Base-by-base conservation (phyloP, 169 alveolate genomes). In the Eimeria acervulina region DNA sequence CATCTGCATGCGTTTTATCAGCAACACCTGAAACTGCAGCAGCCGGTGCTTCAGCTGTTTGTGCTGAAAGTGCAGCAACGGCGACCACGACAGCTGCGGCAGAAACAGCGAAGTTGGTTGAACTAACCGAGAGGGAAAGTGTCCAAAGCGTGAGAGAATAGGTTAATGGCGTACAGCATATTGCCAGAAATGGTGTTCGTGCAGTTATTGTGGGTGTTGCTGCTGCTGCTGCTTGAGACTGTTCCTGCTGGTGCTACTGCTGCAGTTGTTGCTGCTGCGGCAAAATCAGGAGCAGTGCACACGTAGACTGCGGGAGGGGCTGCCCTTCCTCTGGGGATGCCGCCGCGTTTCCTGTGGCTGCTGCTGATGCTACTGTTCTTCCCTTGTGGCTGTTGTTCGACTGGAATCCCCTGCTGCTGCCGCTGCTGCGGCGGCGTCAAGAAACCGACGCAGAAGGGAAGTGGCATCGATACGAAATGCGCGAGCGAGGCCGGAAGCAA, bases 391-490 rank as follows among this genome's bases (percentile, higher is more conserved):
- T 33, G 76, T 33, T 2, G 44, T 47, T 83, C 91, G n/a, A 28
- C 76, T 4, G 76, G 33, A 59, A 38, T 31, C 31, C 47, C 70
- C 52, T 83, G 52, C 38, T 51, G 68, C 28, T 44, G 68, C 51
- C 31, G 91, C 76, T n/a, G 76, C 40, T 70, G 90, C 26, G 76
- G 55, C 47, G 91, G 91, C n/a, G 91, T 83, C 91, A 52, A 36
- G 17, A 83, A 44, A 76, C 91, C 91, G 23, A 83, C 91, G 91
- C 91, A 83, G 76, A 83, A 83, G 76, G 91, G 91, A 36, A 83
- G 91, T n/a, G 91, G 91, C 91, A 83, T 83, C 51, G 91, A 83
- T 4, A 83, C 74, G 36, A 83, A 83, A 33, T 83, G 91, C 52
- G 72, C 74, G 6, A 83, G 91, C 36, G 91, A 59, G 21, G 70